Conservation (phyloP, 148 eudicot genomes). For the Cornus suecica region DNA sequence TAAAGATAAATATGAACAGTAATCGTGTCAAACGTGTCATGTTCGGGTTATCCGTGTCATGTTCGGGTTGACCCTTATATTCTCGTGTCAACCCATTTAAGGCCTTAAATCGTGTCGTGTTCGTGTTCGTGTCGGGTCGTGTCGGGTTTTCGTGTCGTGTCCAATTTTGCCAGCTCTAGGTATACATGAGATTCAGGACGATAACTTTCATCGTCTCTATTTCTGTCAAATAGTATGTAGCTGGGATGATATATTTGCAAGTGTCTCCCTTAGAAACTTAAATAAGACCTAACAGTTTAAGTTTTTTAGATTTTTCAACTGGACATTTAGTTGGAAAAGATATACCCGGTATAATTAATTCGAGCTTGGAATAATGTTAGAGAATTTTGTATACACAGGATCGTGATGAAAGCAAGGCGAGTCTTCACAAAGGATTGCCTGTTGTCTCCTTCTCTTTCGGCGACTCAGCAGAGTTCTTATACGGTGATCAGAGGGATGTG, state of each 20-base stretch:
- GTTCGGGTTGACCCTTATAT: too few relatives aligned
- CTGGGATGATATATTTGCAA: background rate
- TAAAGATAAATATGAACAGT: too few relatives aligned
- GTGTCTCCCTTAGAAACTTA: background rate
- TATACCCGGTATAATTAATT: too few relatives aligned
- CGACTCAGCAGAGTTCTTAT: slow-evolving; percentile 65
- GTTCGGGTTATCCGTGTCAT: too few relatives aligned
- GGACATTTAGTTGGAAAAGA: background rate
- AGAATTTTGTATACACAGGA: slow-evolving; percentile 32
- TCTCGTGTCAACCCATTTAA: too few relatives aligned
- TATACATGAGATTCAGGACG: too few relatives aligned
- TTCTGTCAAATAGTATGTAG: background rate
- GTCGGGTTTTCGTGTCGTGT: too few relatives aligned
- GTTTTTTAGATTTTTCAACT: background rate
- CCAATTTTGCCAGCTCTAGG: too few relatives aligned
- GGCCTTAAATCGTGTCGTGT: too few relatives aligned
- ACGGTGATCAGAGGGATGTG: slow-evolving; percentile 47
- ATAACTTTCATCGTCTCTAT: background rate
- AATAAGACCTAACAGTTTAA: background rate
- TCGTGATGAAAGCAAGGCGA: slow-evolving; percentile 52
- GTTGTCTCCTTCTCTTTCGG: slow-evolving; percentile 66
- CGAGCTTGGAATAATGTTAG: too few relatives aligned
- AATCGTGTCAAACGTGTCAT: too few relatives aligned
- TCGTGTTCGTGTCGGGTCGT: too few relatives aligned
- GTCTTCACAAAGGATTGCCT: slow-evolving; percentile 46